Evolutionary conservation across 2,329 filamentous ascomycete genomes (phyloP).

Genomic region (Xylariaceae sp.): DNA sequence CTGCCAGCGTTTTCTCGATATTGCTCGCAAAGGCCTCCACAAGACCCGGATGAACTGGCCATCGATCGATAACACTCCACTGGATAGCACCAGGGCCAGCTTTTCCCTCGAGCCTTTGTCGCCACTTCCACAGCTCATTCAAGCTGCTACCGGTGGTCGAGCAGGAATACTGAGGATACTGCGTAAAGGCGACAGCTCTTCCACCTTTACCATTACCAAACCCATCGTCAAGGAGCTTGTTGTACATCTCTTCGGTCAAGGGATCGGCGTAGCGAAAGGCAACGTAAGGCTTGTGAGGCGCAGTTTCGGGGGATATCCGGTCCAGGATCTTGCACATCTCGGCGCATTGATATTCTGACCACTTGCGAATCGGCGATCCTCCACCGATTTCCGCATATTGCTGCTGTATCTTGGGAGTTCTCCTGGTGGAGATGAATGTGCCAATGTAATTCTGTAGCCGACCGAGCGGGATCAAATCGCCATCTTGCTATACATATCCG

Average conservation of each 20-base stretch:
- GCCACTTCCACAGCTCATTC: conserved; percentile 98
- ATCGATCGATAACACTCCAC: conserved; percentile 97
- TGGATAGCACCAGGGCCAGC: conserved; percentile 65
- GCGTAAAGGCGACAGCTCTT: conserved; percentile 91
- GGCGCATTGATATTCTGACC: conserved; percentile 88
- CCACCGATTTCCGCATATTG: conserved; percentile 95
- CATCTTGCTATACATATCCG: conserved; percentile 62
- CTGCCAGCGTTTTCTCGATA: conserved; percentile 76
- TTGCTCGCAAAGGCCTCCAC: conserved; percentile 90
- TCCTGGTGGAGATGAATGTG: conserved; percentile 74
- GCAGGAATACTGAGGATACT: conserved; percentile 98
- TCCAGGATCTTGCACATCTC: conserved; percentile 99
- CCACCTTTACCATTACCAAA: conserved; percentile 89
- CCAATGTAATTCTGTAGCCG: conserved; percentile 87
- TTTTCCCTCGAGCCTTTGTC: conserved; percentile 79
- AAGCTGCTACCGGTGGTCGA: conserved; percentile 93
- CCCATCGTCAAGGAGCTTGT: conserved; percentile 74
- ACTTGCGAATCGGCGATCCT: conserved; percentile 95
- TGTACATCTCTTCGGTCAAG: conserved; percentile 91
- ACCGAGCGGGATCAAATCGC: conserved; percentile 90
- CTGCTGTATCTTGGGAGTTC: conserved; percentile 94
- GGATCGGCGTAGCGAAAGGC: conserved; percentile 94
- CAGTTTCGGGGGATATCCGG: conserved; percentile 82
- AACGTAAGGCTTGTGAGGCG: conserved; percentile 95
- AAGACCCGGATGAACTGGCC: conserved; percentile 86